phyloP scores from a whole-genome alignment of 257 asterid genomes.

The Gynochthodes officinalis region DNA sequence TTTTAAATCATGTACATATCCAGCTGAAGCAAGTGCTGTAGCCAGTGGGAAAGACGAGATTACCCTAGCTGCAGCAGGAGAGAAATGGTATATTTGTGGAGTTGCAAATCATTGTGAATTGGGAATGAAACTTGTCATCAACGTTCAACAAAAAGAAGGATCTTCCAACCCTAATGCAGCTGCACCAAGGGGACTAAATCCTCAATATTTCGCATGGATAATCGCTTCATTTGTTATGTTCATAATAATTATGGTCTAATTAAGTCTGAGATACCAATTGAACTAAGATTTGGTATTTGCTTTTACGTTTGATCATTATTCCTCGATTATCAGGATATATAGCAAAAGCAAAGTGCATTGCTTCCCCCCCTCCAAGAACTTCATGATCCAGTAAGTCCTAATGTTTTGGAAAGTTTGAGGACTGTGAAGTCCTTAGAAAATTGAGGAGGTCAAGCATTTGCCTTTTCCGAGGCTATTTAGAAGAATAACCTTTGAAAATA shows the following conservation, averaged over 20 bases:
- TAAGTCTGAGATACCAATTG: too few relatives aligned
- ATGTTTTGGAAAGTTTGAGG: too few relatives aligned
- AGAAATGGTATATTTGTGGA: constrained; percentile 46
- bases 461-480: too few relatives aligned
- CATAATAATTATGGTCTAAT: neutral
- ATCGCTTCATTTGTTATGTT: constrained; percentile 18
- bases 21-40: constrained; percentile 7
- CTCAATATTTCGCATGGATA: constrained; percentile 16
- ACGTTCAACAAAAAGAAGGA: constrained; percentile 19
- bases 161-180: constrained; percentile 11
- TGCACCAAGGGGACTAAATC: constrained; percentile 8
- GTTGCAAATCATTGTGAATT: constrained; percentile 26
- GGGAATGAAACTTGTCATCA: constrained; percentile 31
- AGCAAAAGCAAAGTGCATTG: neutral
- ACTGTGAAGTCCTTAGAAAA: too few relatives aligned
- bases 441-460: too few relatives aligned
- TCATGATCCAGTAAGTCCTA: too few relatives aligned
- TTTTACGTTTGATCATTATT: too few relatives aligned
- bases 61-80: constrained; percentile 27
- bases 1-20: constrained; percentile 24
- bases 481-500: too few relatives aligned
- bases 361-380: neutral
- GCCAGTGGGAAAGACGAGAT: constrained; percentile 27
- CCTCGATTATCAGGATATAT: too few relatives aligned
- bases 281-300: too few relatives aligned